Evolutionary conservation across 768 basidiomycete species (phyloP), one percentile per base, ranked within the genome.

Genomic region (Pleurotus tuoliensis): DNA sequence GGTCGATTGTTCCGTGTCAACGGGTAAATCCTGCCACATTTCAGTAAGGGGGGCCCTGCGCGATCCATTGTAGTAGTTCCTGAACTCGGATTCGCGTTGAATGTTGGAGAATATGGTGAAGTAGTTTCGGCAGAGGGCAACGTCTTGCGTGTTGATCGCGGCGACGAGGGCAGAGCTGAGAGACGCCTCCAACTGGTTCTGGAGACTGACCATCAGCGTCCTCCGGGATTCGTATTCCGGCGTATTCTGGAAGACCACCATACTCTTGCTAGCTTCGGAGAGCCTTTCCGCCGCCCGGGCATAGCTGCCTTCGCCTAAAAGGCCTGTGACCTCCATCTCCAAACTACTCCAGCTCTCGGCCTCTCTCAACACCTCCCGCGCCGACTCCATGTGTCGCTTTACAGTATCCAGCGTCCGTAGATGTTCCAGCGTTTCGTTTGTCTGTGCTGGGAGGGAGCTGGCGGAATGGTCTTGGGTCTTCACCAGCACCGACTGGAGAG

Each of bases 331-430:
- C 72, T 99, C 97, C 37, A 89, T 80, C 68, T 98, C 97, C 46
- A 99, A 80, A 2, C 92, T 92, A 56, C 88, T 91, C 97, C 97
- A 99, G 61, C 88, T 92, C 76, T 98, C 95, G 11, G 97, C 95
- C 67, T 98, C 96, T 22, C 88, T 84, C 37, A 98, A 73, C 15
- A 98, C 94, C 59, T 93, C 93, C 34, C 94, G 78, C 1, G 93
- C 82, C 0, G 86, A 85, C 67, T 94, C 93, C 92, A 99, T 94
- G 18, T 88, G 79, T 20, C 75, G 75, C 66, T 94, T 97, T 25
- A 94, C 80, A 8, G 81, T 83, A 69, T 98, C 94, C 40, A 98
- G 78, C 44, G 86, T 77, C 53, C 85, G 83, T n/a, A 99, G 73
- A 34, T 82, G 81, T 55, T 92, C 86, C 57, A 98, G 76, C 3